phyloP scores from a whole-genome alignment of 1,284 basidiomycete genomes.

The Dichomitus squalens region DNA sequence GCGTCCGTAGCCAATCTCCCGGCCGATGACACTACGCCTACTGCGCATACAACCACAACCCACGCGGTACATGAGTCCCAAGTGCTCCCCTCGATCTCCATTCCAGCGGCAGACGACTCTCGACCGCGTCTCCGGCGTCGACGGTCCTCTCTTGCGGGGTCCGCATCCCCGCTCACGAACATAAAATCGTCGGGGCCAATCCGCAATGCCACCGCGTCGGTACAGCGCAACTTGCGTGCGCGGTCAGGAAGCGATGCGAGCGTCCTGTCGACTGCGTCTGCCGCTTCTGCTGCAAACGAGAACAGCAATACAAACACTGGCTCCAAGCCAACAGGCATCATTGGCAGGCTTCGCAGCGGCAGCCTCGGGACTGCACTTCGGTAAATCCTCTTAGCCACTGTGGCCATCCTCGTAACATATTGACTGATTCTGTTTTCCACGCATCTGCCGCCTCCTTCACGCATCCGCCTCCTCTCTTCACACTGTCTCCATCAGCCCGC shows the following conservation, averaged over 20 bases:
- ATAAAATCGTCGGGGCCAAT: constrained; percentile 25
- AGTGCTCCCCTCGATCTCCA: constrained; percentile 21
- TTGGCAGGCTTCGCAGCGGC: constrained; percentile 31
- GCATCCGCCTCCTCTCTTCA: neutral
- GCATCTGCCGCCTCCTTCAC: neutral
- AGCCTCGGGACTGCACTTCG: constrained; percentile 31
- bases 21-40: constrained; percentile 40
- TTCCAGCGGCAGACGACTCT: constrained; percentile 15
- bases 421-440: no score
- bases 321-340: constrained; percentile 21
- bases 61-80: constrained; percentile 13
- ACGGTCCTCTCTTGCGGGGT: constrained; percentile 30
- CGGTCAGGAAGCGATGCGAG: constrained; percentile 32
- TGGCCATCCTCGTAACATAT: neutral
- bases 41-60: constrained; percentile 23
- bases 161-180: constrained; percentile 28
- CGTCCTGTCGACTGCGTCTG: constrained; percentile 16
- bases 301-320: constrained; percentile 1
- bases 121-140: constrained; percentile 32
- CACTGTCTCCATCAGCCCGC: constrained; percentile 4
- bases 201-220: constrained; percentile 19
- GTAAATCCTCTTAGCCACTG: constrained; percentile 16
- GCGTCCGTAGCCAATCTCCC: constrained; percentile 24
- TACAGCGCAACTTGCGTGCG: constrained; percentile 25
- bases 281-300: constrained; percentile 8